Conservation (phyloP, 805 yeast species). For the Lipomyces orientalis region DNA sequence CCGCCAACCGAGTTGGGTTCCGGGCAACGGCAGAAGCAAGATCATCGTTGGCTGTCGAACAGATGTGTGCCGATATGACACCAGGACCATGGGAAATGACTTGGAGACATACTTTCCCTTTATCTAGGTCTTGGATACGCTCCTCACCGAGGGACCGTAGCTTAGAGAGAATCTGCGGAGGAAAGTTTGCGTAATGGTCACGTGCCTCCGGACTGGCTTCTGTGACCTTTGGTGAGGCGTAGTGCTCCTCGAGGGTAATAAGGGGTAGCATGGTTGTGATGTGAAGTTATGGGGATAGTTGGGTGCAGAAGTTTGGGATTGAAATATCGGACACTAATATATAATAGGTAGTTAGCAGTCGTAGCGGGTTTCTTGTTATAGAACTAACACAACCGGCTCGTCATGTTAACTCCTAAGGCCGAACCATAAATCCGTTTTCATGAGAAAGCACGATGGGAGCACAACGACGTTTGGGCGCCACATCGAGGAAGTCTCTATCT, state of each 20-base stretch:
- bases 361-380: conserved; percentile 9
- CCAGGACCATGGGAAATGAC: conserved; percentile 19
- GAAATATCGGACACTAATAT: neutral
- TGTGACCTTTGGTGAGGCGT: conserved; percentile 9
- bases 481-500: neutral
- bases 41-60: conserved; percentile 11
- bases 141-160: conserved; percentile 11
- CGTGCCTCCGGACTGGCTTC: conserved; percentile 3
- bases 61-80: conserved; percentile 3
- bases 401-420: conserved; percentile 12
- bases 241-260: conserved; percentile 4
- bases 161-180: conserved; percentile 13
- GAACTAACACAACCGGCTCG: conserved; percentile 9
- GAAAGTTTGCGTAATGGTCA: conserved; percentile 13
- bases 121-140: conserved; percentile 14
- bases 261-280: conserved; percentile 12
- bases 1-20: conserved; percentile 16
- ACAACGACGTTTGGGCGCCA: conserved; percentile 10
- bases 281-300: conserved; percentile 3
- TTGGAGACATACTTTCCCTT: conserved; percentile 12
- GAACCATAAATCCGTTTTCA: conserved; percentile 9
- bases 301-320: conserved; percentile 6
- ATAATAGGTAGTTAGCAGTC: neutral
- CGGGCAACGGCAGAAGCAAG: conserved; percentile 14
- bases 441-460: conserved; percentile 12